Conservation (phyloP, 1,284 basidiomycete genomes). For the Ustilago trichophora region DNA sequence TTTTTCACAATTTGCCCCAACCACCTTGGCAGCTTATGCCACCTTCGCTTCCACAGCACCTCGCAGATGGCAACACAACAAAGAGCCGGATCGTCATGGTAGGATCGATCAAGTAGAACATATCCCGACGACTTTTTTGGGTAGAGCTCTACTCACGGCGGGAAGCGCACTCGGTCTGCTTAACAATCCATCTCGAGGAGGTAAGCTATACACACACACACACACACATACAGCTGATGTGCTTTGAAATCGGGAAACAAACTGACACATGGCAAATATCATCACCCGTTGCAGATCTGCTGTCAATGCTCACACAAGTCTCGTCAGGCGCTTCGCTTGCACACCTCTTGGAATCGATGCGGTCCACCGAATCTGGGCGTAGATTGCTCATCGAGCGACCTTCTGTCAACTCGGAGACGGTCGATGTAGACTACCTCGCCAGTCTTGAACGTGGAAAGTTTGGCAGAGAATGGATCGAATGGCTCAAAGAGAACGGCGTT, state of each 20-base stretch:
- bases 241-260: neutral
- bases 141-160: conserved; percentile 76
- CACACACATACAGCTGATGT: too few relatives aligned
- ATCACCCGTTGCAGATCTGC: conserved; percentile 23
- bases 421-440: conserved; percentile 76
- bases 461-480: conserved; percentile 86
- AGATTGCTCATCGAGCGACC: conserved; percentile 85
- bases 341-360: conserved; percentile 80
- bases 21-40: neutral
- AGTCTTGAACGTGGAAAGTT: conserved; percentile 82
- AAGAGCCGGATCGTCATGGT: neutral
- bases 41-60: conserved; percentile 5
- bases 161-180: conserved; percentile 88
- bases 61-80: neutral
- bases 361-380: conserved; percentile 72
- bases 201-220: too few relatives aligned
- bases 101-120: conserved; percentile 39
- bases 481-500: conserved; percentile 89
- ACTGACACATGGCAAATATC: too few relatives aligned
- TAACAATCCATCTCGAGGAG: conserved; percentile 82
- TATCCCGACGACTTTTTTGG: conserved; percentile 15
- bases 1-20: neutral
- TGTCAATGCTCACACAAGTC: conserved; percentile 56
- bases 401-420: conserved; percentile 78
- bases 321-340: conserved; percentile 74